Evolutionary conservation across 768 basidiomycete species (phyloP).

Genomic region (Hortiboletus campestris): DNA sequence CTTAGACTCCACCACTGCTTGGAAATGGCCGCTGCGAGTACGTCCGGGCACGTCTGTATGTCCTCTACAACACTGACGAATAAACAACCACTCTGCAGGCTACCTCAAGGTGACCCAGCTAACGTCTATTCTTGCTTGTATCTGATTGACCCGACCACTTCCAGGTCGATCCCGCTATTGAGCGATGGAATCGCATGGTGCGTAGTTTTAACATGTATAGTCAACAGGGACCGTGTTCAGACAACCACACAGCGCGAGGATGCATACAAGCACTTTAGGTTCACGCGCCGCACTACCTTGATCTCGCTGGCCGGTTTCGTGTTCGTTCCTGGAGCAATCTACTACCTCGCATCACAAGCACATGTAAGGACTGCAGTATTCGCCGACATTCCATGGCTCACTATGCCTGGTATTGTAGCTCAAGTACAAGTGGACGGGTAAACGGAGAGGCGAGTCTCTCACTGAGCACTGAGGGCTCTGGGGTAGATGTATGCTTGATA

Average conservation of each 20-base stretch:
- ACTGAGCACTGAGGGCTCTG: conserved; percentile 22
- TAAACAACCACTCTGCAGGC: conserved; percentile 37
- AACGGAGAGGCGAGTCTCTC: conserved; percentile 45
- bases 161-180: conserved; percentile 54
- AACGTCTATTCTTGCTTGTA: neutral
- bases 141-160: conserved; percentile 4
- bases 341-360: conserved; percentile 41
- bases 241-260: conserved; percentile 62
- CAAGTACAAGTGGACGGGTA: conserved; percentile 55
- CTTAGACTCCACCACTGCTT: conserved; percentile 28
- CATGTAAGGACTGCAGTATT: conserved; percentile 37
- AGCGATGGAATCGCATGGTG: conserved; percentile 64
- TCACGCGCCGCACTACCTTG: conserved; percentile 67
- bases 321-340: conserved; percentile 58
- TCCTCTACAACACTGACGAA: conserved; percentile 11
- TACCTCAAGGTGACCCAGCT: conserved; percentile 50
- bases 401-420: conserved; percentile 32
- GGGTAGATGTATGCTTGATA: neutral
- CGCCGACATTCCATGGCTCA: conserved; percentile 5
- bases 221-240: neutral
- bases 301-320: conserved; percentile 61
- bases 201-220: conserved; percentile 13
- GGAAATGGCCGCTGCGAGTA: conserved; percentile 69
- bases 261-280: conserved; percentile 80
- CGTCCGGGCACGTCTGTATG: conserved; percentile 15